Percentiles rank a stretch among this genome's conserved stretches.
Evolutionary conservation across 2,329 filamentous ascomycete genomes (phyloP).

Genomic region (Claviceps pazoutovae): DNA sequence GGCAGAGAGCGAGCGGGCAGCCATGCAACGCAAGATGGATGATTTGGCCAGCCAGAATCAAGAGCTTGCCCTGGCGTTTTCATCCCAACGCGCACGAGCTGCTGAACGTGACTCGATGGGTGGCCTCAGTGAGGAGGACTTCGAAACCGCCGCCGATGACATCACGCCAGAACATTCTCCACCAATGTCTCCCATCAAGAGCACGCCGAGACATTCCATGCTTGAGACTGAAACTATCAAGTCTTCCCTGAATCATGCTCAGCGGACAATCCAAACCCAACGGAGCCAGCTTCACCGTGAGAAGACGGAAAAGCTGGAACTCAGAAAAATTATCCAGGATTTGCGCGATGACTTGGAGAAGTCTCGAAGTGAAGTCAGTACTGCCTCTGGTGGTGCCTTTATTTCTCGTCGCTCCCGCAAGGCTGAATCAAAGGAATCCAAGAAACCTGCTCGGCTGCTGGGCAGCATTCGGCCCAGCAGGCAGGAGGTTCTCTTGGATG

Average conservation of each 20-base stretch:
- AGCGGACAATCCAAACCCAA: conserved; percentile 90
- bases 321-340: conserved; percentile 90
- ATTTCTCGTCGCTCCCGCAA: conserved; percentile 49
- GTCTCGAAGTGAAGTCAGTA: conserved; percentile 38
- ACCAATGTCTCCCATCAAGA: conserved; percentile 79
- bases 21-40: conserved; percentile 72
- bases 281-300: conserved; percentile 92
- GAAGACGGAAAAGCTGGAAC: conserved; percentile 95
- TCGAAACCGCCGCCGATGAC: conserved; percentile 52
- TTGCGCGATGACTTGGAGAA: conserved; percentile 82
- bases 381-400: conserved; percentile 22
- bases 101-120: conserved; percentile 50
- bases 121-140: conserved; percentile 46
- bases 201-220: conserved; percentile 76
- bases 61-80: conserved; percentile 74
- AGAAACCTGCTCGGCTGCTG: conserved; percentile 66
- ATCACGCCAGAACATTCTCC: conserved; percentile 81
- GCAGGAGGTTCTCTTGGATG: conserved; percentile 64
- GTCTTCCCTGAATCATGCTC: conserved; percentile 85
- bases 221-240: conserved; percentile 94
- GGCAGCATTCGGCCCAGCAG: conserved; percentile 60
- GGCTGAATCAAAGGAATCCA: conserved; percentile 52
- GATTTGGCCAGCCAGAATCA: conserved; percentile 82
- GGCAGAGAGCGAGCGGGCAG: conserved; percentile 64
- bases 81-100: conserved; percentile 53